Conservation (phyloP, 1,139 yeast species). For the Geotrichum siamense region DNA sequence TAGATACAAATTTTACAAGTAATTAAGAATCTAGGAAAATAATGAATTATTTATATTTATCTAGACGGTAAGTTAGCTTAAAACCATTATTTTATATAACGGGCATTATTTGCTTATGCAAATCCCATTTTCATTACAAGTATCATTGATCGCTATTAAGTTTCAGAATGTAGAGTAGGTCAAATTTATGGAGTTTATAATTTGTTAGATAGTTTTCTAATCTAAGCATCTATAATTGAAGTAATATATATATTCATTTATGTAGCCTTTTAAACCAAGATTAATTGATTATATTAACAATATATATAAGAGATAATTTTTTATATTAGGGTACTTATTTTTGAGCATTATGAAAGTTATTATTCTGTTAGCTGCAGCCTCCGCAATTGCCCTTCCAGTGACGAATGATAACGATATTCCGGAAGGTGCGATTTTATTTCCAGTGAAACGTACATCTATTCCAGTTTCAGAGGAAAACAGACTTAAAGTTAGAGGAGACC, state of each 20-base stretch:
- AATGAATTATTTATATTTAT: not conserved
- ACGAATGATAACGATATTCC: conserved; percentile 18
- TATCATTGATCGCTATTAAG: too few relatives aligned
- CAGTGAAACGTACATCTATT: conserved; percentile 23
- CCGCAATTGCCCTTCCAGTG: conserved; percentile 14
- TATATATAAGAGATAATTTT: too few relatives aligned
- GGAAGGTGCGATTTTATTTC: conserved; percentile 25
- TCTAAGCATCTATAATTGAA: too few relatives aligned
- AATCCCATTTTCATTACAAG: too few relatives aligned
- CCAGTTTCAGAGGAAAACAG: conserved; percentile 20
- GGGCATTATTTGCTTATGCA: conserved; percentile 3
- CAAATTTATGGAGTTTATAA: too few relatives aligned
- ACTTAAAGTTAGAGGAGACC: conserved; percentile 19
- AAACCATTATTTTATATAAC: not conserved
- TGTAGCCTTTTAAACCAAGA: too few relatives aligned
- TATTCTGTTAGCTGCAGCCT: conserved; percentile 10
- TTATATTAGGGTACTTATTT: not conserved
- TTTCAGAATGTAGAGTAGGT: too few relatives aligned
- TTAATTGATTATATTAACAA: too few relatives aligned
- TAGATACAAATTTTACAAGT: not conserved
- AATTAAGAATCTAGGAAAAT: not conserved
- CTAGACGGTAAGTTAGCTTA: too few relatives aligned
- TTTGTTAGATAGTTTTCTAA: too few relatives aligned
- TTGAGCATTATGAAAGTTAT: conserved; percentile 12
- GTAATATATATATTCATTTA: too few relatives aligned